Percentiles rank a stretch among this genome's conserved stretches.
Evolutionary conservation across 441 rosid genomes (phyloP).

Genomic region (Pelargonium citronellum): DNA sequence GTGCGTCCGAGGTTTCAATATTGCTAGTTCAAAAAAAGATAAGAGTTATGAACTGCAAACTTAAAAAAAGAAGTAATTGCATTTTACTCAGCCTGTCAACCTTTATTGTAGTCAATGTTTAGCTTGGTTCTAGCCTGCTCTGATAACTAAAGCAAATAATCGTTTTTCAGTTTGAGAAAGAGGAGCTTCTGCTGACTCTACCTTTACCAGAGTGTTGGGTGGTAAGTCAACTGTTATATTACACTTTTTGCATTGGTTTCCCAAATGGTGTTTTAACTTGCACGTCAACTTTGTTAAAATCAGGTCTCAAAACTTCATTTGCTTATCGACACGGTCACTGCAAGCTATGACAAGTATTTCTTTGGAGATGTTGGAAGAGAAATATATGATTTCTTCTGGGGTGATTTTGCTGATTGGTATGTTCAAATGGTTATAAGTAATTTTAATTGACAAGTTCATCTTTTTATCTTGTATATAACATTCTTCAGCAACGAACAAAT

Average conservation of each 20-base stretch:
- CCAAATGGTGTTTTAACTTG: background rate
- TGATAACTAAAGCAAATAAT: constrained; percentile 11
- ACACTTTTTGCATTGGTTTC: constrained; percentile 9
- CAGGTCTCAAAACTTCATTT: constrained; percentile 90
- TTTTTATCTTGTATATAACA: background rate
- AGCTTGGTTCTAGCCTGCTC: constrained; percentile 5
- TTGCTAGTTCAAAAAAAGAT: background rate
- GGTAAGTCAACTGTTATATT: constrained; percentile 41
- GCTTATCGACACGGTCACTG: constrained; percentile 69
- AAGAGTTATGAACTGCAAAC: background rate
- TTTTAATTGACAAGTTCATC: constrained; percentile 3
- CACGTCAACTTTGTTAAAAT: background rate
- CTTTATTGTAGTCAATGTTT: background rate
- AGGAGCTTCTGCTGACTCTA: constrained; percentile 48
- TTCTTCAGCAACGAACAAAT: background rate
- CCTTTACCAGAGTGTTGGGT: constrained; percentile 93
- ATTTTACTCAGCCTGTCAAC: background rate
- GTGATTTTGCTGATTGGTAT: constrained; percentile 97
- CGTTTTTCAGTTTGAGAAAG: constrained; percentile 54
- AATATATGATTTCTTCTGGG: constrained; percentile 89
- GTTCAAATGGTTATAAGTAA: constrained; percentile 10
- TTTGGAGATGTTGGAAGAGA: constrained; percentile 95
- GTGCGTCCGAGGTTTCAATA: background rate
- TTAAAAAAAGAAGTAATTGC: background rate
- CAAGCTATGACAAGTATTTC: constrained; percentile 77